These are phyloP conservation scores for Clonostachys solani DNA, from an alignment of 2,329 filamentous ascomycete species.

Conservation along the genomic window DNA sequence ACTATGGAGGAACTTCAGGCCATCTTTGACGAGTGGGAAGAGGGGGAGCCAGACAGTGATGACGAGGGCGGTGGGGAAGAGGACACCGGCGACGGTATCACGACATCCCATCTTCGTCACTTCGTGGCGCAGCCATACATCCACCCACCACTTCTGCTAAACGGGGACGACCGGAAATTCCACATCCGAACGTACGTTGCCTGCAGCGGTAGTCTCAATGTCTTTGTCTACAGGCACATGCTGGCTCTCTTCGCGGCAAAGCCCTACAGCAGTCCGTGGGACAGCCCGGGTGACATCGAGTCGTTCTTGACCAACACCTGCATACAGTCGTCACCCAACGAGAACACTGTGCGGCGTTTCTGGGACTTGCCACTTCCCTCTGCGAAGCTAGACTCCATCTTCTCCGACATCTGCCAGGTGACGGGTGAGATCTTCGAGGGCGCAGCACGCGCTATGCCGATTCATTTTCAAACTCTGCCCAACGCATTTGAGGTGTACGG, in stretches of 20 bases:
- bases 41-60: slow-evolving; percentile 58
- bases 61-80: slow-evolving; percentile 45
- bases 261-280: slow-evolving; percentile 64
- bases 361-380: slow-evolving; percentile 56
- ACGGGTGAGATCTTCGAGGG: slow-evolving; percentile 83
- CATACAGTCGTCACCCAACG: slow-evolving; percentile 61
- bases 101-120: slow-evolving; percentile 87
- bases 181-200: slow-evolving; percentile 92
- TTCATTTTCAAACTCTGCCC: slow-evolving; percentile 86
- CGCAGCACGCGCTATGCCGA: slow-evolving; percentile 74
- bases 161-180: slow-evolving; percentile 73
- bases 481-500: slow-evolving; percentile 93
- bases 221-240: slow-evolving; percentile 89
- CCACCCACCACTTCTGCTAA: slow-evolving; percentile 71
- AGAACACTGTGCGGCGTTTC: slow-evolving; percentile 69
- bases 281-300: slow-evolving; percentile 48
- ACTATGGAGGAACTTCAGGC: slow-evolving; percentile 76
- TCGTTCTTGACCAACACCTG: slow-evolving; percentile 94
- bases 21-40: slow-evolving; percentile 93
- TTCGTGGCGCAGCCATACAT: slow-evolving; percentile 97
- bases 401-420: slow-evolving; percentile 66
- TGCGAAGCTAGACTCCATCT: slow-evolving; percentile 58
- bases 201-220: slow-evolving; percentile 69
- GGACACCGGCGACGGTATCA: slow-evolving; percentile 52
- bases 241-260: slow-evolving; percentile 79